Conservation (phyloP, 1,284 basidiomycete species). For the Coniferiporia weirii region DNA sequence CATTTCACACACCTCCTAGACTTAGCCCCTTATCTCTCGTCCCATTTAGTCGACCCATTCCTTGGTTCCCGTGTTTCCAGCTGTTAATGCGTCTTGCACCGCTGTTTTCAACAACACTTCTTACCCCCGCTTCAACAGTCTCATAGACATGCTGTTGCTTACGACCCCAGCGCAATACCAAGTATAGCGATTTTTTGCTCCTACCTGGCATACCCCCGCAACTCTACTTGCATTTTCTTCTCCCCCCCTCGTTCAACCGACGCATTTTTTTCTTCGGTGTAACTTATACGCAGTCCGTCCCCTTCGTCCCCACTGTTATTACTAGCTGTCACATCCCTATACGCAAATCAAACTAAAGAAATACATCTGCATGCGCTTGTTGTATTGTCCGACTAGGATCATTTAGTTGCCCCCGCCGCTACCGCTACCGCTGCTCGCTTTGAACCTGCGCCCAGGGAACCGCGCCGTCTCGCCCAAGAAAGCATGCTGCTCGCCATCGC, state of each 20-base stretch:
- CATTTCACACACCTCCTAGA: neutral
- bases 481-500: constrained; percentile 14
- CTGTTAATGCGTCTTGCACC: constrained; percentile 4
- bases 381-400: neutral
- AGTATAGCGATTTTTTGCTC: neutral
- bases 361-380: neutral
- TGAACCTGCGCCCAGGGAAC: constrained; percentile 17
- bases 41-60: neutral
- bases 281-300: constrained; percentile 8
- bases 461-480: constrained; percentile 21
- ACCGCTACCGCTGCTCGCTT: neutral
- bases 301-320: neutral
- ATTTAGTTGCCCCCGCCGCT: neutral
- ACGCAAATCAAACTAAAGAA: neutral
- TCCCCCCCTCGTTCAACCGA: constrained; percentile 4
- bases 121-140: constrained; percentile 17
- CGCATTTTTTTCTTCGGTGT: constrained; percentile 11
- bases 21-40: neutral
- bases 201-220: neutral
- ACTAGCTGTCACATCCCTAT: neutral
- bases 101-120: constrained; percentile 32
- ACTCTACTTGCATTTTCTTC: constrained; percentile 2
- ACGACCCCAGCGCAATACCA: neutral
- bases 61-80: neutral
- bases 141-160: constrained; percentile 19